These are phyloP conservation scores for Lentithecium fluviatile DNA, from an alignment of 495 filamentous ascomycete species.

Conservation along the genomic window DNA sequence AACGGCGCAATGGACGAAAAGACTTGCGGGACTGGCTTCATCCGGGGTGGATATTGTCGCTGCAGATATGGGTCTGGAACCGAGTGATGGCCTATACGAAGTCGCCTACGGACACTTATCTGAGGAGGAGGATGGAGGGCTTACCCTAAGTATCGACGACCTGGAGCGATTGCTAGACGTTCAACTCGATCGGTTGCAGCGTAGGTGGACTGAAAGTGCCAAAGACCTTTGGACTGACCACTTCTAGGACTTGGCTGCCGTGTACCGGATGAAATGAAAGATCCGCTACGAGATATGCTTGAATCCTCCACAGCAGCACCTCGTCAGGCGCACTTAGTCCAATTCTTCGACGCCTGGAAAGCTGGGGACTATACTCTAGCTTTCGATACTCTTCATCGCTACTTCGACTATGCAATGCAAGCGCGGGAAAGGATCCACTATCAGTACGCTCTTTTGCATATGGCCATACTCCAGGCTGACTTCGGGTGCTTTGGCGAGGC, in stretches of 20 bases:
- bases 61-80: conserved; percentile 43
- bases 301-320: conserved; percentile 65
- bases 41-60: conserved; percentile 69
- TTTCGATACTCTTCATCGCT: conserved; percentile 88
- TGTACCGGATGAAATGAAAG: conserved; percentile 66
- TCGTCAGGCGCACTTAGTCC: conserved; percentile 73
- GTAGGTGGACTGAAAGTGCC: conserved; percentile 51
- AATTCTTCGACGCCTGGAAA: conserved; percentile 88
- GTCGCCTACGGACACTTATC: conserved; percentile 62
- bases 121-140: conserved; percentile 38
- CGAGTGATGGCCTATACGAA: conserved; percentile 27
- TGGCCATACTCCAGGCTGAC: conserved; percentile 90
- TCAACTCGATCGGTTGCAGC: conserved; percentile 82
- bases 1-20: conserved; percentile 70
- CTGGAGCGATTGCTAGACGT: conserved; percentile 81
- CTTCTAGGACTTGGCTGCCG: conserved; percentile 61
- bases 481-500: conserved; percentile 91
- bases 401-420: conserved; percentile 97
- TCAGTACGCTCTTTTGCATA: conserved; percentile 93
- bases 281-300: conserved; percentile 65
- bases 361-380: conserved; percentile 86
- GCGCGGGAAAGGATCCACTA: conserved; percentile 82
- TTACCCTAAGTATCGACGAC: conserved; percentile 71
- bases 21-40: conserved; percentile 61
- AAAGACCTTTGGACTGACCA: not conserved